Base-by-base conservation (phyloP, 495 filamentous ascomycete genomes). In the Penicillium pulvis region DNA sequence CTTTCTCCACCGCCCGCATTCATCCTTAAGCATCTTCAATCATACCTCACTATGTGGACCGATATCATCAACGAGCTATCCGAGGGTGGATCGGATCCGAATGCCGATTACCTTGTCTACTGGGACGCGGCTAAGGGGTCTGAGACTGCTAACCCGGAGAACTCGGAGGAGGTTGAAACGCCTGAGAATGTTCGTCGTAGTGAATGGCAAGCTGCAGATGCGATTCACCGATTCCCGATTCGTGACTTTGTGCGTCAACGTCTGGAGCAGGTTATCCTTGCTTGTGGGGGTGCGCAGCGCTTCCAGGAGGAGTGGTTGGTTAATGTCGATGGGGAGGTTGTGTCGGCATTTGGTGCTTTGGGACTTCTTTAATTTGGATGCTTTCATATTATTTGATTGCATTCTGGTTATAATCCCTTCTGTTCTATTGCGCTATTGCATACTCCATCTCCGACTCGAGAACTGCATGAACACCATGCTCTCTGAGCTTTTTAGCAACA, bases 321-420 rank as follows among this genome's bases (percentile, higher is more conserved):
- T n/a, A 91, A 95, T 76, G 91, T 97, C 35, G 94, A 98, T 74
- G 76, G 79, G 43, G 87, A 95, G 43, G 90, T 98, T 3, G 61
- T 96, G 53, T 66, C 67, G 17, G 85, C 80, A 1, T 98, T 96
- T 72, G 75, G 71, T 31, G 79, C 77, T 28, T 64, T 87, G 65
- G 79, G 79, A 6, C 55, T 85, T 55, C 58, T 65, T n/a, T 62
- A 24, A 65, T 48, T 44, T 9, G 11, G 20, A 17, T 43, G 39
- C 39, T 41, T 41, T 36, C 6, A 41, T 41, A n/a, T 17, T 14
- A 11, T 41, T 41, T 41, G 39, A 36, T 36, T 12, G 12, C 8
- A 36, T 36, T 36, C 3, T 36, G 4, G 9, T 12, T 36, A 51
- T 36, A 31, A 4, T 48, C 7, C 28, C 6, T 48, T 20, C 30